Evolutionary conservation across 352 stramenopile genomes (phyloP).

Genomic region (Phytophthora sp.): DNA sequence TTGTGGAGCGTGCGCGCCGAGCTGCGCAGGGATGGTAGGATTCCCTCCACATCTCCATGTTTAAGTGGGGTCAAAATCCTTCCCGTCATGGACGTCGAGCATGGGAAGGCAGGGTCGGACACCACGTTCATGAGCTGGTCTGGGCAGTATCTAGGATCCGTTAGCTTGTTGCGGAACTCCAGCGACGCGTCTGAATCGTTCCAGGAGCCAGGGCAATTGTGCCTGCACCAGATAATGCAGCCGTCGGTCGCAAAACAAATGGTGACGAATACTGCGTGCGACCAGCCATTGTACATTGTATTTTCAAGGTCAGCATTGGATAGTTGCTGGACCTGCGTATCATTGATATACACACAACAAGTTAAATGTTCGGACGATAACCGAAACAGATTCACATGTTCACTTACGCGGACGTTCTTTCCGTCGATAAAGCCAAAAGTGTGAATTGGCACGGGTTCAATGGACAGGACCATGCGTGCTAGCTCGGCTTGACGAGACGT

Average conservation of each 20-base stretch:
- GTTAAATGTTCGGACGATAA: too few relatives aligned
- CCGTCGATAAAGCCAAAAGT: too few relatives aligned
- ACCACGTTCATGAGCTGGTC: constrained; percentile 1
- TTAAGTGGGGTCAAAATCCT: constrained; percentile 7
- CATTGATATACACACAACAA: background rate
- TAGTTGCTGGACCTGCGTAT: background rate
- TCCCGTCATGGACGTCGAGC: background rate
- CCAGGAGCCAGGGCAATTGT: background rate
- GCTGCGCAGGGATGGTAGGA: background rate
- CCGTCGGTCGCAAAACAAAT: background rate
- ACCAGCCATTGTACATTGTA: too few relatives aligned
- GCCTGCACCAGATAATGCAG: background rate
- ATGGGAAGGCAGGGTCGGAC: constrained; percentile 4
- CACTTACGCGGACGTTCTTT: constrained; percentile 3
- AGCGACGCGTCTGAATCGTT: background rate
- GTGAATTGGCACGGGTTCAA: constrained; percentile 28
- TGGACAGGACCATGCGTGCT: constrained; percentile 23
- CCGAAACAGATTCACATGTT: background rate
- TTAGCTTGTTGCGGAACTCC: background rate
- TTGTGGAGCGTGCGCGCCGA: constrained; percentile 6
- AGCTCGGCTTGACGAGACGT: constrained; percentile 4
- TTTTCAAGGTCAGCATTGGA: background rate
- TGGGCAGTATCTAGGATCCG: background rate
- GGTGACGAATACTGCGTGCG: background rate
- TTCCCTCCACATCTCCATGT: background rate